Evolutionary conservation across 805 yeast species (phyloP).

Genomic region (Blastobotrys americana): DNA sequence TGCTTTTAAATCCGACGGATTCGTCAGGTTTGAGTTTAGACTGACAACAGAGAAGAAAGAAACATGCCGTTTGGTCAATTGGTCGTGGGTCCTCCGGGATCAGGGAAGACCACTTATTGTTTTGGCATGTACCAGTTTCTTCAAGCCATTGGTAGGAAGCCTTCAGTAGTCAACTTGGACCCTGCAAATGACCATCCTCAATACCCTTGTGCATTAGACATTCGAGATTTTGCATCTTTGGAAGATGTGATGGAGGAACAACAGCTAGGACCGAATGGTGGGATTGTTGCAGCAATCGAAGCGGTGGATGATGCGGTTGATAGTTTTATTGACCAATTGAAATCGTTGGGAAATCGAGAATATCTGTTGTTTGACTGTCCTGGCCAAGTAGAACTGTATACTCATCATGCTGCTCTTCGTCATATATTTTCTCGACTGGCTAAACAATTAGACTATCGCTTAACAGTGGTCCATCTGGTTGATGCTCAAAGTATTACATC

Average conservation of each 20-base stretch:
- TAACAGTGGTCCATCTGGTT: slow-evolving; percentile 68
- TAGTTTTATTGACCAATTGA: slow-evolving; percentile 49
- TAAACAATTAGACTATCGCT: slow-evolving; percentile 57
- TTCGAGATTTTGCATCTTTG: slow-evolving; percentile 65
- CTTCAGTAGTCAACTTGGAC: slow-evolving; percentile 79
- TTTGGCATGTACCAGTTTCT: slow-evolving; percentile 86
- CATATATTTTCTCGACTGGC: slow-evolving; percentile 60
- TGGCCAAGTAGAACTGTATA: slow-evolving; percentile 92
- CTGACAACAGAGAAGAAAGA: too few species aligned
- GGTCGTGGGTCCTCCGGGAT: slow-evolving; percentile 96
- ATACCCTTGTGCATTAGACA: slow-evolving; percentile 70
- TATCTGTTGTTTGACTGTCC: slow-evolving; percentile 85
- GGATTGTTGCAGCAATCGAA: slow-evolving; percentile 82
- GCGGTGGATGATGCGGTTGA: slow-evolving; percentile 45
- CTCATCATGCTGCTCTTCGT: slow-evolving; percentile 73
- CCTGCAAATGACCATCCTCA: slow-evolving; percentile 76
- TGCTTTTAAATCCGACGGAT: too few species aligned
- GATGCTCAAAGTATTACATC: slow-evolving; percentile 77
- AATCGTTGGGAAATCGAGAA: slow-evolving; percentile 47
- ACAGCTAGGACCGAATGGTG: slow-evolving; percentile 82
- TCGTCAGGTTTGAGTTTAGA: too few species aligned
- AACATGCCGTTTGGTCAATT: slow-evolving; percentile 65
- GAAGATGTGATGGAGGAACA: slow-evolving; percentile 74
- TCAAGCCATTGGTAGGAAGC: slow-evolving; percentile 87
- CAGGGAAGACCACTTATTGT: slow-evolving; percentile 94